phyloP scores from a whole-genome alignment of 441 rosid genomes.

The Pelargonium cotyledonis region DNA sequence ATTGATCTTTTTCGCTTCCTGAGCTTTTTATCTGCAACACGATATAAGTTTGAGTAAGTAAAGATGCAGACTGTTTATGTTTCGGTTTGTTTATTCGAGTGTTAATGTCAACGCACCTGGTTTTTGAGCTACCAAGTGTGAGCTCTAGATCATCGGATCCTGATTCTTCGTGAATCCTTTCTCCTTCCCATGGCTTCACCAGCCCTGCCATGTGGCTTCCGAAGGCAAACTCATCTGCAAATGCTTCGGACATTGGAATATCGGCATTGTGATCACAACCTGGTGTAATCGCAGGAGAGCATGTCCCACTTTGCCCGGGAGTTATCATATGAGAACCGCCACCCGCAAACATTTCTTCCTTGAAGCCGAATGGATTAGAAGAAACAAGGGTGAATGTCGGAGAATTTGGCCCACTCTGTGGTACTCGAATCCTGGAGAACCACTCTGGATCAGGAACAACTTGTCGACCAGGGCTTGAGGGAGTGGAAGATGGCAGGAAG shows the following conservation, averaged over 20 bases:
- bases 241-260: slow-evolving; percentile 70
- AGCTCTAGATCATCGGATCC: slow-evolving; percentile 87
- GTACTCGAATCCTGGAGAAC: slow-evolving; percentile 58
- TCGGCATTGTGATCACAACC: slow-evolving; percentile 64
- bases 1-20: no score
- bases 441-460: slow-evolving; percentile 67
- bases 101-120: slow-evolving; percentile 39
- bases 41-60: no score
- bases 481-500: slow-evolving; percentile 59
- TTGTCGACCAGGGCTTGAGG: slow-evolving; percentile 72
- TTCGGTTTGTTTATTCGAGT: background rate
- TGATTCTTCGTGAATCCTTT: slow-evolving; percentile 87
- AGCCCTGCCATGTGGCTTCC: slow-evolving; percentile 52
- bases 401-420: slow-evolving; percentile 83
- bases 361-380: slow-evolving; percentile 54
- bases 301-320: slow-evolving; percentile 88
- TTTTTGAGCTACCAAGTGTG: slow-evolving; percentile 79
- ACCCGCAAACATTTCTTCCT: slow-evolving; percentile 46
- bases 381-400: slow-evolving; percentile 90
- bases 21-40: no score
- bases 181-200: slow-evolving; percentile 97
- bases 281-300: slow-evolving; percentile 78
- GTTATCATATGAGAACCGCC: slow-evolving; percentile 83
- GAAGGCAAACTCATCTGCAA: slow-evolving; percentile 84
- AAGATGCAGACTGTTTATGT: no score